Evolutionary conservation across 768 basidiomycete genomes (phyloP).

Genomic region (Candolleomyces eurysporus): DNA sequence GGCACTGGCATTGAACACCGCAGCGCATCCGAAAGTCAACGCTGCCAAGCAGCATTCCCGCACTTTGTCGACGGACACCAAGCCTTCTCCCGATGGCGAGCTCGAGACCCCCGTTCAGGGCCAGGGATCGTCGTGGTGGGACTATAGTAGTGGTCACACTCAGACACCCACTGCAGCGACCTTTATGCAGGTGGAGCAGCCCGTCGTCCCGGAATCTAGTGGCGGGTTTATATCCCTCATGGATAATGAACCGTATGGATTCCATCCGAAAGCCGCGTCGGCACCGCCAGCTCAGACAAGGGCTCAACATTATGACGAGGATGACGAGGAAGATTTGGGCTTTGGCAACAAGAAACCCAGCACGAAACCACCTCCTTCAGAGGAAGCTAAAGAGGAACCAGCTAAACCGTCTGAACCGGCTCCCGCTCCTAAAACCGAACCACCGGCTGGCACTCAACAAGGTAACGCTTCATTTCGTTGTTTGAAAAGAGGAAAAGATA

Average conservation of each 20-base stretch:
- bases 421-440: conserved; percentile 15
- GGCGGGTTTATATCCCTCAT: conserved; percentile 78
- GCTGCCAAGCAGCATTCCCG: neutral
- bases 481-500: too few relatives aligned
- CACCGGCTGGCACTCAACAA: conserved; percentile 10
- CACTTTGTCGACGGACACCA: neutral
- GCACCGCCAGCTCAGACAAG: conserved; percentile 14
- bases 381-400: conserved; percentile 21
- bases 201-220: conserved; percentile 35
- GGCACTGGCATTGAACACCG: conserved; percentile 35
- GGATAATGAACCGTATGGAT: conserved; percentile 54
- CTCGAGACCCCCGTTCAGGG: conserved; percentile 38
- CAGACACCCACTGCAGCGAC: conserved; percentile 68
- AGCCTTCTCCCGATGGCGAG: conserved; percentile 12
- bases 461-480: conserved; percentile 20
- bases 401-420: conserved; percentile 11
- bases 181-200: conserved; percentile 56
- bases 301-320: conserved; percentile 36
- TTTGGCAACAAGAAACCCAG: conserved; percentile 68
- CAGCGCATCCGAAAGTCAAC: neutral
- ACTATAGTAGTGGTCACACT: conserved; percentile 36
- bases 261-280: conserved; percentile 24
- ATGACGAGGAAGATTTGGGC: conserved; percentile 87
- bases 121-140: conserved; percentile 57
- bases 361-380: conserved; percentile 25